Evolutionary conservation across 306 rosid species (phyloP).

Genomic region (Lithocarpus polystachyus): DNA sequence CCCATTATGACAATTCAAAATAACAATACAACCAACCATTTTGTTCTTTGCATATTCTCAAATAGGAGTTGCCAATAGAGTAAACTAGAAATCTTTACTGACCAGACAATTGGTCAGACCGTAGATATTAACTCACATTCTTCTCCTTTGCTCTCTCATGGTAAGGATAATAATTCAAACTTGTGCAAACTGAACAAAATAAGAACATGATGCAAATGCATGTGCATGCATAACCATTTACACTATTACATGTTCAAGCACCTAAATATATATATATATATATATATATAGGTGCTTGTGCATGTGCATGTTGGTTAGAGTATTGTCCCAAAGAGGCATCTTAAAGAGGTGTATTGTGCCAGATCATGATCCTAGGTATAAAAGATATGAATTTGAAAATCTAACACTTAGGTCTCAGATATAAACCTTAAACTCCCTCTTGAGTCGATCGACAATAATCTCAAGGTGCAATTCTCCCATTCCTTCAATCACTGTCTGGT

Average conservation of each 20-base stretch:
- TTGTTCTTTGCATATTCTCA: neutral
- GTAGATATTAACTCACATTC: neutral
- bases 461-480: constrained; percentile 99
- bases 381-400: neutral
- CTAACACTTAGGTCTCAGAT: constrained; percentile 1
- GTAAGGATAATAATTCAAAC: neutral
- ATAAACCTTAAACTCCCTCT: constrained; percentile 90
- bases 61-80: neutral
- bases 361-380: neutral
- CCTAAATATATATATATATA: neutral
- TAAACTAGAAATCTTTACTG: too few relatives aligned
- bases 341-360: neutral
- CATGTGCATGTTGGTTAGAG: neutral
- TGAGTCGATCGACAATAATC: constrained; percentile 90
- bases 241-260: neutral
- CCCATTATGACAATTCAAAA: neutral
- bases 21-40: neutral
- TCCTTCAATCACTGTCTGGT: constrained; percentile 98
- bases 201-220: neutral
- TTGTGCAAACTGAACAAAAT: neutral
- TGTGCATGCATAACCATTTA: neutral
- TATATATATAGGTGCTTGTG: neutral
- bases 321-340: neutral
- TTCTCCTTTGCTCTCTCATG: neutral
- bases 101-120: too few relatives aligned